These are phyloP conservation scores for Cornus controversa DNA, from an alignment of 148 eudicot species.

Conservation along the genomic window DNA sequence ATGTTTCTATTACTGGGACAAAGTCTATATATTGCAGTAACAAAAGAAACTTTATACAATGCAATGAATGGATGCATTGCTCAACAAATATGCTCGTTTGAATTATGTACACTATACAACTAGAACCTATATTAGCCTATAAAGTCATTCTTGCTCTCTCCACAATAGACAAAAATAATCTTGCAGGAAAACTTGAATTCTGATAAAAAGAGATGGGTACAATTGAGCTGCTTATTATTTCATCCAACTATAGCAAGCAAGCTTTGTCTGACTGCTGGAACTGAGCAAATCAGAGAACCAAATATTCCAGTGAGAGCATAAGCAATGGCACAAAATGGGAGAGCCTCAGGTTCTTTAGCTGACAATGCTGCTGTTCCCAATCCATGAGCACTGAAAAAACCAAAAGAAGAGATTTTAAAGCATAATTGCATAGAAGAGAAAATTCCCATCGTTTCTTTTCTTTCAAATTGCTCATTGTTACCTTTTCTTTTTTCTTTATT, in stretches of 20 bases:
- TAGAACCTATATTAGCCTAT: not conserved
- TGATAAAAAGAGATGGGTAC: not conserved
- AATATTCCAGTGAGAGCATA: constrained; percentile 92
- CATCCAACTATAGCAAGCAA: constrained; percentile 82
- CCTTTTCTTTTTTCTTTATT: too few relatives aligned
- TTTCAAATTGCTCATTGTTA: not conserved
- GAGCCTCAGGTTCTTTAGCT: constrained; percentile 98
- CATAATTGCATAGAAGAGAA: not conserved
- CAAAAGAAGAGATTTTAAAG: not conserved
- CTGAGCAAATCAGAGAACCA: constrained; percentile 80
- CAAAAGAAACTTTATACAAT: not conserved
- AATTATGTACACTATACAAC: not conserved
- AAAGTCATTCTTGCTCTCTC: not conserved
- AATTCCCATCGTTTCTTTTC: not conserved
- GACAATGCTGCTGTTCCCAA: constrained; percentile 98
- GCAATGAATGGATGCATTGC: not conserved
- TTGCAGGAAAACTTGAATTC: not conserved
- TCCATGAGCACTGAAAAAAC: constrained; percentile 81
- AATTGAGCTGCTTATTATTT: constrained; percentile 11
- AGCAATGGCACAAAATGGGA: constrained; percentile 97
- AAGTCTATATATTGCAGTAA: not conserved
- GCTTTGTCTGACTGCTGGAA: constrained; percentile 85
- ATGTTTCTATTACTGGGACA: not conserved
- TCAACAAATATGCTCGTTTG: not conserved
- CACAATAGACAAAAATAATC: not conserved